Conservation (phyloP, 306 rosid species). For the Sphenostylis stenocarpa region DNA sequence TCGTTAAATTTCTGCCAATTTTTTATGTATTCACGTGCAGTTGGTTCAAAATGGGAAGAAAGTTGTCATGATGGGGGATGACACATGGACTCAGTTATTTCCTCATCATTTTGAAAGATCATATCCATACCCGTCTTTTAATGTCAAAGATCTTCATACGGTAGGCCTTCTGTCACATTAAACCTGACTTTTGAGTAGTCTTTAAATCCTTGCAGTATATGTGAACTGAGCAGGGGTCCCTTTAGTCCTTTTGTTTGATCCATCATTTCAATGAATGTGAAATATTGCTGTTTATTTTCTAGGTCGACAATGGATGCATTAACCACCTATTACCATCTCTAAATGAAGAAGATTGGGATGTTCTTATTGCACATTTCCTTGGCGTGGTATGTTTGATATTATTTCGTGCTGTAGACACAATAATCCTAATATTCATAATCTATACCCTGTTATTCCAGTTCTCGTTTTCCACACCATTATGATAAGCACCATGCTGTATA, state of each 20-base stretch:
- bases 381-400: constrained; percentile 75
- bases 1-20: not conserved
- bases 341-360: constrained; percentile 89
- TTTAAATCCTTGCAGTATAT: constrained; percentile 26
- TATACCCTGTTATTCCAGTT: constrained; percentile 18
- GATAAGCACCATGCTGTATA: constrained; percentile 22
- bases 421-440: not conserved
- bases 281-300: constrained; percentile 28
- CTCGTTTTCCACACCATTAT: not conserved
- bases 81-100: constrained; percentile 96
- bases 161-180: constrained; percentile 43
- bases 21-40: constrained; percentile 40
- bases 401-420: not conserved
- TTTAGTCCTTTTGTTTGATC: not conserved
- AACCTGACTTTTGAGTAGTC: constrained; percentile 2
- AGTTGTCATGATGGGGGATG: constrained; percentile 98
- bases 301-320: constrained; percentile 97
- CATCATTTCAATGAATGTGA: constrained; percentile 15
- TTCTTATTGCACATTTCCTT: constrained; percentile 96
- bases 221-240: not conserved
- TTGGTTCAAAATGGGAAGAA: constrained; percentile 87
- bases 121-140: constrained; percentile 89
- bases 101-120: constrained; percentile 82
- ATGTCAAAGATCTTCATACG: constrained; percentile 94
- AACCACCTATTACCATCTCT: constrained; percentile 83